Base-by-base conservation (phyloP, 305 asterid species). In the Lippia alba region DNA sequence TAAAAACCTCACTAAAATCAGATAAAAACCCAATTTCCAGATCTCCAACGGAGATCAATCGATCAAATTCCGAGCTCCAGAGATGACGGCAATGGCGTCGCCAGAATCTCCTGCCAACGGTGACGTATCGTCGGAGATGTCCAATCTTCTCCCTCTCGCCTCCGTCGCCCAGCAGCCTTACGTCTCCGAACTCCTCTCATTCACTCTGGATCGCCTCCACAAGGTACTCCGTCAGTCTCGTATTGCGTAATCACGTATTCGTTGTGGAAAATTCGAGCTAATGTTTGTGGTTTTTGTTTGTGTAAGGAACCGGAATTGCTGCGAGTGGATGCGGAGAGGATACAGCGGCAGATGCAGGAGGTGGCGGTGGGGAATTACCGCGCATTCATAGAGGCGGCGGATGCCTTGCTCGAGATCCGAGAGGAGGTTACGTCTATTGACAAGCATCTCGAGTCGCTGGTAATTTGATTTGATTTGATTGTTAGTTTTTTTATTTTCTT, bases 301-400 rank as follows among this genome's bases (percentile, higher is more conserved):
- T 57, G 50, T 48, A 61, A 91, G 96, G 97, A 91, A 70, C 97
- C 96, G 80, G 96, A 91, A 75, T 87, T 89, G 69, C 76, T 87
- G 56, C 80, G 90, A 80, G 96, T 89, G 49, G 97, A 89, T 85
- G 92, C 90, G 14, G 96, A 91, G 90, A 85, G 97, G 71, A 89
- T 89, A 69, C 88, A 81, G 84, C 78, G 95, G 77, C 97, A 91
- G 87, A 91, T 91, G 97, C 97, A 91, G 80, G 96, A 91, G 90
- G 96, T 91, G 78, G 93, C 97, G 49, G 96, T 89, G 78, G 96
- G 87, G 49, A 89, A 89, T 76, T 89, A 89, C 76, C 91, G 96
- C 4, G 93, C 93, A 14, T 89, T 91, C 74, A 86, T 91, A 67
- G 87, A 89, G 15, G 89, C 96, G 12, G 90, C 95, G 66, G 96